Percentiles rank a stretch among this genome's conserved stretches.
phyloP scores from a whole-genome alignment of 306 rosid genomes.

The Quercus alba region DNA sequence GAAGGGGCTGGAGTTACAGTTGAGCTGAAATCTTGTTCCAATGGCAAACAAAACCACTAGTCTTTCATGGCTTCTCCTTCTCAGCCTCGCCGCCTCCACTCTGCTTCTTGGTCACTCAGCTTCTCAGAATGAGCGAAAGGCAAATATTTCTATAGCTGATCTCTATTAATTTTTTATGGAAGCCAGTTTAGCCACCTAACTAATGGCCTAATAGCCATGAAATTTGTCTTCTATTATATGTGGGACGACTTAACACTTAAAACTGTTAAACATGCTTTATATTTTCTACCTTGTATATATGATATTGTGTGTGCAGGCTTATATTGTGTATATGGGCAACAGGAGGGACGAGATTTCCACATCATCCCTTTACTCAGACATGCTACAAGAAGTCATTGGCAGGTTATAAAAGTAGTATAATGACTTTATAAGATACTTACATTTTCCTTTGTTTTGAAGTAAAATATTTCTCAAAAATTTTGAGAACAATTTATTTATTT shows the following conservation, averaged over 20 bases:
- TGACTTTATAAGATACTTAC: not conserved
- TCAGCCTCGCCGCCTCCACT: constrained; percentile 7
- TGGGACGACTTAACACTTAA: not conserved
- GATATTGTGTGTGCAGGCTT: constrained; percentile 26
- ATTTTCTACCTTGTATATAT: not conserved
- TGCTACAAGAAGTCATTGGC: constrained; percentile 33
- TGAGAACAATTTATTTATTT: too few species aligned
- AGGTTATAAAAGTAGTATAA: constrained; percentile 16
- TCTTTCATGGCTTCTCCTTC: constrained; percentile 5
- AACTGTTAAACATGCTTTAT: not conserved
- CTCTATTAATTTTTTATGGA: not conserved
- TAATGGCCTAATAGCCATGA: not conserved
- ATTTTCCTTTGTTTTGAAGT: too few species aligned
- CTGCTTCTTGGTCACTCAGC: constrained; percentile 12
- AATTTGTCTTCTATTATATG: not conserved
- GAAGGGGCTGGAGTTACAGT: too few species aligned
- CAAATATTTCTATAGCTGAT: not conserved
- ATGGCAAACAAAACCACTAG: constrained; percentile 9
- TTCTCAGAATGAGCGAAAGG: constrained; percentile 20
- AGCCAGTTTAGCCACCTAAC: not conserved
- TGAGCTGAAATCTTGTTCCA: not conserved
- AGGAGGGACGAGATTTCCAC: constrained; percentile 12
- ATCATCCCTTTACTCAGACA: constrained; percentile 18
- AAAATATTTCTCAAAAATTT: too few species aligned
- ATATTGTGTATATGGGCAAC: constrained; percentile 43